phyloP scores from a whole-genome alignment of 148 eudicot genomes.

The Agrostemma githago region DNA sequence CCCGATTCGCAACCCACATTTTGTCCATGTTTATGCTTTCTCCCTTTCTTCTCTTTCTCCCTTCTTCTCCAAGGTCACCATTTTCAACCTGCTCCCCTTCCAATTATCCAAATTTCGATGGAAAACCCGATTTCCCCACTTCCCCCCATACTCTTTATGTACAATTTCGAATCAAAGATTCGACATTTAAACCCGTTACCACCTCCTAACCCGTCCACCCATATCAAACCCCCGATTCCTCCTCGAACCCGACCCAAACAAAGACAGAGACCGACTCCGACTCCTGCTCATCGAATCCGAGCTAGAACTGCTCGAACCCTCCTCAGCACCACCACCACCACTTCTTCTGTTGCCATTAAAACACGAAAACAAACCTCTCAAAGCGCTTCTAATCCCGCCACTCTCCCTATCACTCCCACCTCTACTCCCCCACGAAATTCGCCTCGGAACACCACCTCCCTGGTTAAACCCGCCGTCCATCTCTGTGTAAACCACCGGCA shows the following conservation, averaged over 20 bases:
- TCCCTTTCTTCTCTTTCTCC: background rate
- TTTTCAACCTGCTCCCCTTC: conserved; percentile 5
- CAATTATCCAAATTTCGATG: background rate
- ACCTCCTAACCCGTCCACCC: conserved; percentile 27
- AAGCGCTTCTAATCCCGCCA: conserved; percentile 51
- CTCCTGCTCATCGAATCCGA: conserved; percentile 30
- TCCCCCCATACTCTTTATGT: conserved; percentile 19
- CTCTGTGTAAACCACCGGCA: conserved; percentile 90
- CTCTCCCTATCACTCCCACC: conserved; percentile 54
- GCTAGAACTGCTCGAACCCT: conserved; percentile 48
- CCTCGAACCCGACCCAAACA: conserved; percentile 26
- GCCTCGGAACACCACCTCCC: conserved; percentile 66
- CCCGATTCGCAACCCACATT: conserved; percentile 19
- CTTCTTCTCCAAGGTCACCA: conserved; percentile 18
- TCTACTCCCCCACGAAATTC: conserved; percentile 89
- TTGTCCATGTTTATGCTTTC: conserved; percentile 20
- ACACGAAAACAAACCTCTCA: conserved; percentile 60
- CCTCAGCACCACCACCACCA: conserved; percentile 15
- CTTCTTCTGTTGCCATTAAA: conserved; percentile 30
- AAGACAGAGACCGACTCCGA: conserved; percentile 24
- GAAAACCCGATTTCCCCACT: background rate
- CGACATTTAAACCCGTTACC: conserved; percentile 20
- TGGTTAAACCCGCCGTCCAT: conserved; percentile 92
- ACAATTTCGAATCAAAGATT: conserved; percentile 16
- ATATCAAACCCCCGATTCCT: conserved; percentile 30